These are phyloP conservation scores for Triticum timopheevii DNA, from an alignment of 176 grass and related monocot species.

Conservation along the genomic window DNA sequence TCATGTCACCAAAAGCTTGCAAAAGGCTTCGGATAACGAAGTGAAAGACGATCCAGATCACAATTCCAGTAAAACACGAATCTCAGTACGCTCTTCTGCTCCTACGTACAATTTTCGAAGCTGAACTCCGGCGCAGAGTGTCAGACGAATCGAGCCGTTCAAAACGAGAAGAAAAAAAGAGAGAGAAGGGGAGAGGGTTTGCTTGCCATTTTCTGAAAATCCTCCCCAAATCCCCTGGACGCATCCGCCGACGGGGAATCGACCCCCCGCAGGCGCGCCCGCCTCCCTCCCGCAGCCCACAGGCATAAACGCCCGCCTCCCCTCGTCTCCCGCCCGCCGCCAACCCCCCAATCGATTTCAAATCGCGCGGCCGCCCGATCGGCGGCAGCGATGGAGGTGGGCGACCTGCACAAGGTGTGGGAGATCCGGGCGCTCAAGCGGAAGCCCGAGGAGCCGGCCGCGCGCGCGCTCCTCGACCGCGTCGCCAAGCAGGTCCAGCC, in stretches of 20 bases:
- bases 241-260: no score
- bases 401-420: slow-evolving; percentile 92
- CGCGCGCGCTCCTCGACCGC: slow-evolving; percentile 70
- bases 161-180: neutral
- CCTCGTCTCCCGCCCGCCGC: neutral
- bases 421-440: slow-evolving; percentile 69
- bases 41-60: no score
- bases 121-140: no score
- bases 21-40: no score
- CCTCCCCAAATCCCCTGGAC: neutral
- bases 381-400: slow-evolving; percentile 55
- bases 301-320: neutral
- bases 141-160: no score
- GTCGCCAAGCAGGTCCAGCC: slow-evolving; percentile 91
- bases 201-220: neutral
- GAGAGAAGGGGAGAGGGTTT: neutral
- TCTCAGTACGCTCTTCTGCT: no score
- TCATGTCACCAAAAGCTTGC: no score
- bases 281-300: no score
- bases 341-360: neutral
- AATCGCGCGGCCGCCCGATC: neutral
- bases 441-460: slow-evolving; percentile 69
- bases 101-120: no score
- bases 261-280: no score
- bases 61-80: no score